Base-by-base conservation (phyloP, 768 basidiomycete species). In the Pleurotus platypus region DNA sequence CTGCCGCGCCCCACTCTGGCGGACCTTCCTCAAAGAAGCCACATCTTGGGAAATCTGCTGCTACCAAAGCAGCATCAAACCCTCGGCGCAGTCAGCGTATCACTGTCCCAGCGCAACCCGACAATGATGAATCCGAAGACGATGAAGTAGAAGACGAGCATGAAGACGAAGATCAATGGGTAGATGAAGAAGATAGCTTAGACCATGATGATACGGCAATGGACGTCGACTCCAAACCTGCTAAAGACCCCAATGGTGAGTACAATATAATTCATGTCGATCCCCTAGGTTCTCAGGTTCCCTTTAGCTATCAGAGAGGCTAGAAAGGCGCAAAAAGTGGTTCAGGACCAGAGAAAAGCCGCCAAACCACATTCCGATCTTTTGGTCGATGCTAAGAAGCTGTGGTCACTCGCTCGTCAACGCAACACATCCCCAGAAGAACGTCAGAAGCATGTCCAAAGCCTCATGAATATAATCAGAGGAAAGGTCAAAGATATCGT, bases 401-500 rank as follows among this genome's bases (percentile, higher is more conserved):
- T 89, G 8, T 94, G 92, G 92, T 80, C 85, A 1, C 77, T 84
- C 13, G 88, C 88, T 1, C 83, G 85, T 56, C 82, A 89, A 70
- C 89, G 87, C 70, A 83, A 84, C 48, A 78, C 94, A 39, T 71
- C 84, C 0, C 73, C 85, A 18, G 70, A 82, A 22, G 89, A 95
- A 64, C 83, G 94, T 20, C 84, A 86, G 61, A 83, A 85, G 62
- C 85, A 92, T 49, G 75, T 96, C 57, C 75, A 79, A 46, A 81
- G 84, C 24, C 79, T 98, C 7, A 91, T 93, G 84, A 72, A 76
- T 27, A 78, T 87, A 46, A 84, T 94, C 18, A 83, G 88, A 18
- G 93, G 92, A 4, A 85, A 86, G 62, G 85, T 96, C 45, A 86
- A 86, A 58, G 93, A 94, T 30, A 85, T 96, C 38, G 87, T 90